Base-by-base conservation (phyloP, 768 basidiomycete genomes). In the Trametes coccinea region DNA sequence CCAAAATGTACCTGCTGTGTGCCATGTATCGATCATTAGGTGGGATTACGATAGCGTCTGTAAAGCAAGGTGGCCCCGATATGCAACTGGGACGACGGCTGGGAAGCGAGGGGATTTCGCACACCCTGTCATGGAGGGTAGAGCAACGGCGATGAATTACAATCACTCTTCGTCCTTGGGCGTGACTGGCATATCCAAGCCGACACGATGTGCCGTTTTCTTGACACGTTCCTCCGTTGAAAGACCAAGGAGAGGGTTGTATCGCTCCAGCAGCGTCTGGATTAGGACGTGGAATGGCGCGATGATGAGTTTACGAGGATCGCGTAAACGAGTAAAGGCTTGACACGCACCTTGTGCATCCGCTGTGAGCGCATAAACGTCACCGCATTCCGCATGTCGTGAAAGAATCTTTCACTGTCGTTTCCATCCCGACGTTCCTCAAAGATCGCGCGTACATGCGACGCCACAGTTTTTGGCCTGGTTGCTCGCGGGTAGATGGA, bases 121-220 rank as follows among this genome's bases (percentile, higher is more conserved):
- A 47, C 22, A 22, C 22, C 22, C 5, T n/a, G 14, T 44, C 13
- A 4, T 40, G 37, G 22, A 4, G 51, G 22, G 43, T 13, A 27
- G 13, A 16, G 30, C n/a, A 53, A 1, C 14, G 7, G 5, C 30
- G 6, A 27, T 34, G 44, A 17, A 46, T 45, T 29, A 11, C 39
- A 13, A 59, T 55, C 48, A 63, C 17, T 68, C 64, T 9, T 69
- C 67, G 39, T 52, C 64, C 53, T 75, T 74, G 60, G 70, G 76
- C 33, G 76, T 73, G 48, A 82, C 69, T 9, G 94, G 93, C 82
- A 95, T 88, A 68, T 96, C 82, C 55, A 98, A 75, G 4, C 95
- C 95, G 39, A 98, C 95, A 64, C 94, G 78, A 46, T 86, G 82
- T 3, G 93, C 94, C 0, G 95, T 95, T 1, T 92, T 92, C 68